Percentiles rank a stretch among this genome's conserved stretches.
Conservation (phyloP, 73 alveolate species). For the Tetrahymena malaccensis region DNA sequence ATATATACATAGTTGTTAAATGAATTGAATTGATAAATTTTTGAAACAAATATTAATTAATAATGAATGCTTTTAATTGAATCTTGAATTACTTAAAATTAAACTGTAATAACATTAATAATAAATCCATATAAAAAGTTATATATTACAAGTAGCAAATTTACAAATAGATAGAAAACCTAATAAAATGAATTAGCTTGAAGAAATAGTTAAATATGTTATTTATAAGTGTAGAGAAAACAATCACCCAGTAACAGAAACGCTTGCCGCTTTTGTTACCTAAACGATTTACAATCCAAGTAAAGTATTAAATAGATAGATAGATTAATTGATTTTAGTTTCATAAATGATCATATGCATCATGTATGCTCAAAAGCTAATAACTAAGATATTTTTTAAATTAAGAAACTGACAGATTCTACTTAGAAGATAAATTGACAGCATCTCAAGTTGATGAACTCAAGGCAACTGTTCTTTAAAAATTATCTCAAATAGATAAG, state of each 20-base stretch:
- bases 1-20: neutral
- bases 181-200: slow-evolving; percentile 66
- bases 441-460: slow-evolving; percentile 75
- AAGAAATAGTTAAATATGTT: slow-evolving; percentile 74
- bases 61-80: neutral
- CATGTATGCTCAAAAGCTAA: neutral
- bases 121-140: neutral
- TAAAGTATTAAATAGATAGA: neutral
- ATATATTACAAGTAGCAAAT: neutral
- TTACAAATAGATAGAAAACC: no score
- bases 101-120: neutral
- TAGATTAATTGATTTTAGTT: no score
- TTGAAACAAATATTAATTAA: neutral
- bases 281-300: slow-evolving; percentile 68
- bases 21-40: neutral
- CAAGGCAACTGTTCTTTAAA: slow-evolving; percentile 53
- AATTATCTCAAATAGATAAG: slow-evolving; percentile 39
- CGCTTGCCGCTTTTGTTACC: slow-evolving; percentile 90
- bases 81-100: neutral
- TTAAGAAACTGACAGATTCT: slow-evolving; percentile 61
- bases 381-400: neutral
- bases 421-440: slow-evolving; percentile 61
- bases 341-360: no score
- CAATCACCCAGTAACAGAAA: slow-evolving; percentile 84
- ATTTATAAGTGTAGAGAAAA: slow-evolving; percentile 81